Evolutionary conservation across 1,139 yeast species (phyloP).

Genomic region (Pneumocystis canis): DNA sequence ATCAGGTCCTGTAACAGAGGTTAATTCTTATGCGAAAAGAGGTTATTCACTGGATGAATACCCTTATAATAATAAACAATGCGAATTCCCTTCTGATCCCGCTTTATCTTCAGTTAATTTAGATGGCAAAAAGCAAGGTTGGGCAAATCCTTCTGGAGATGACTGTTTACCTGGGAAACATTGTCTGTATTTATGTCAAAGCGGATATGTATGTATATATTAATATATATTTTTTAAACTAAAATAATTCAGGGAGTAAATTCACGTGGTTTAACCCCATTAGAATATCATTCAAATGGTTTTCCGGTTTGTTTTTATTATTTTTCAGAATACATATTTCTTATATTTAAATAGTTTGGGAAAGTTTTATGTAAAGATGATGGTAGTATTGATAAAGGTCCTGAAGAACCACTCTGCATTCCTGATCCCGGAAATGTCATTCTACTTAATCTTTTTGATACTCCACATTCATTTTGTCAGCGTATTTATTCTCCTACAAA

Average conservation of each 20-base stretch:
- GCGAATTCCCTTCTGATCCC: not conserved
- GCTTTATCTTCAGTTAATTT: not conserved
- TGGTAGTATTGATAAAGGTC: slow-evolving; percentile 53
- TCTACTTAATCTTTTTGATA: slow-evolving; percentile 24
- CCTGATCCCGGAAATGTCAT: slow-evolving; percentile 54
- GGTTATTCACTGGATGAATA: not conserved
- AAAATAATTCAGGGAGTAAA: slow-evolving; percentile 76
- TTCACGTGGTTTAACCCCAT: slow-evolving; percentile 63
- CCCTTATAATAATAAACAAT: not conserved
- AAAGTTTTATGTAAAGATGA: slow-evolving; percentile 61
- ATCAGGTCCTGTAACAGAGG: not conserved
- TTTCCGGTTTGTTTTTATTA: slow-evolving; percentile 91
- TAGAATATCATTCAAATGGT: slow-evolving; percentile 90
- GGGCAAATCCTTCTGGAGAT: not conserved
- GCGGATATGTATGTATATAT: slow-evolving; percentile 3
- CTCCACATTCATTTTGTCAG: slow-evolving; percentile 66
- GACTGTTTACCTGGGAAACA: not conserved
- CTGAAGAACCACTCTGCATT: slow-evolving; percentile 48
- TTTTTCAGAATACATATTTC: slow-evolving; percentile 85
- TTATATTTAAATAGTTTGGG: slow-evolving; percentile 71
- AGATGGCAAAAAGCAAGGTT: not conserved
- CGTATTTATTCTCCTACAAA: slow-evolving; percentile 88
- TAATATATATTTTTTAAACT: slow-evolving; percentile 55
- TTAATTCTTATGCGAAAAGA: not conserved
- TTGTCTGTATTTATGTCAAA: not conserved